These are phyloP conservation scores for Pseudozyma flocculosa DNA, from an alignment of 1,284 basidiomycete genomes.

Conservation along the genomic window DNA sequence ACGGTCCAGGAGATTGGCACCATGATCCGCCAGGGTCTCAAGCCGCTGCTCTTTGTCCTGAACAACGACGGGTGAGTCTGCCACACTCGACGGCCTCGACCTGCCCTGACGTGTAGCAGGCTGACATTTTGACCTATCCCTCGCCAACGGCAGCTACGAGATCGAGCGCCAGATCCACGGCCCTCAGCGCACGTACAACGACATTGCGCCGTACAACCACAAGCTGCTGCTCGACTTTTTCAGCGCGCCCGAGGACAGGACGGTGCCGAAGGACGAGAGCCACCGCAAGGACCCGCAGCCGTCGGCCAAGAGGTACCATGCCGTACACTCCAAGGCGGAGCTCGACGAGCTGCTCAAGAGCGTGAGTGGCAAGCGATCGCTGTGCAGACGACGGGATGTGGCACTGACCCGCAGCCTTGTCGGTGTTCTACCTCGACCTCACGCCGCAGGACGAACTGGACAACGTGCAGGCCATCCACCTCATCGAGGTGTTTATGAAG, in stretches of 20 bases:
- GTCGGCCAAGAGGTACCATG: slow-evolving; percentile 67
- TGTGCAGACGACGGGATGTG: too few species aligned
- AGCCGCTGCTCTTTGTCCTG: slow-evolving; percentile 78
- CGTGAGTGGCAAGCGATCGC: slow-evolving; percentile 10
- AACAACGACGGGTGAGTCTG: slow-evolving; percentile 72
- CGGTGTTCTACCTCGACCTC: too few species aligned
- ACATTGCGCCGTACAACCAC: slow-evolving; percentile 41
- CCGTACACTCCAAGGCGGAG: slow-evolving; percentile 68
- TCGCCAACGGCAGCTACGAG: slow-evolving; percentile 20
- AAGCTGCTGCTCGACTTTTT: slow-evolving; percentile 39
- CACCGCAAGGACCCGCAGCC: slow-evolving; percentile 61
- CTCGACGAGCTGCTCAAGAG: slow-evolving; percentile 68
- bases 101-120: too few species aligned
- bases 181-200: slow-evolving; percentile 59
- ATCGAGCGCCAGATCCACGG: slow-evolving; percentile 82
- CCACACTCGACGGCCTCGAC: too few species aligned
- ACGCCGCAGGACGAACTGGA: slow-evolving; percentile 61
- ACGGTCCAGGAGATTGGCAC: slow-evolving; percentile 67
- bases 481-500: slow-evolving; percentile 77
- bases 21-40: slow-evolving; percentile 70
- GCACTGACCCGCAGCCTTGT: too few species aligned
- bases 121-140: too few species aligned
- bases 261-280: slow-evolving; percentile 31
- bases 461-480: slow-evolving; percentile 68
- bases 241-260: slow-evolving; percentile 58